A percentile compares a stretch with the other conserved stretches of the same genome.
Conservation (phyloP, 352 stramenopile species). For the Pythium pyrilobum region DNA sequence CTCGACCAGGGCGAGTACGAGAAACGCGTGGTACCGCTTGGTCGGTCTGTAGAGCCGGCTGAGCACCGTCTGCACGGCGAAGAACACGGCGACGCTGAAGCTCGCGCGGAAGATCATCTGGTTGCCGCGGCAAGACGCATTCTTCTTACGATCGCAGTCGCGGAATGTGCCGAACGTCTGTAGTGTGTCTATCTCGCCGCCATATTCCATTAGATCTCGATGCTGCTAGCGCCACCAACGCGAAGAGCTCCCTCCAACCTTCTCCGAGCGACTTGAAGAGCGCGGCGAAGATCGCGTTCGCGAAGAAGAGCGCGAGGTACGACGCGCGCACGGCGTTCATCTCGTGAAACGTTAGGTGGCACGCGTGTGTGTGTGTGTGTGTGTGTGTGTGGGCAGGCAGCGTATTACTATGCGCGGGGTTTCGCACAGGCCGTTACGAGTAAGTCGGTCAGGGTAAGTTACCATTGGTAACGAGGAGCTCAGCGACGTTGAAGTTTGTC, state of each 20-base stretch:
- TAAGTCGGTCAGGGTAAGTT: background rate
- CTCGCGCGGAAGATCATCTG: conserved; percentile 69
- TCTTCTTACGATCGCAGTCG: conserved; percentile 34
- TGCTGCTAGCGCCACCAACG: too few species aligned
- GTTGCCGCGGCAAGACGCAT: conserved; percentile 49
- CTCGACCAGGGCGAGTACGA: conserved; percentile 33
- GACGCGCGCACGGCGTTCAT: conserved; percentile 36
- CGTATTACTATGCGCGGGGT: too few species aligned
- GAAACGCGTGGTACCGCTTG: conserved; percentile 20
- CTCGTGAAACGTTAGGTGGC: background rate
- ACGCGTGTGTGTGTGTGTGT: too few species aligned
- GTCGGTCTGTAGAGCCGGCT: conserved; percentile 35
- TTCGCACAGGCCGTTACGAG: too few species aligned
- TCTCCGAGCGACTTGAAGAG: conserved; percentile 60
- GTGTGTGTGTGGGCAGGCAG: too few species aligned
- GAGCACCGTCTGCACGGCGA: conserved; percentile 40
- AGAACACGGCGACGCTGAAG: conserved; percentile 58
- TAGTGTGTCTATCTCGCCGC: conserved; percentile 15
- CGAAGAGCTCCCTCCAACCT: conserved; percentile 33
- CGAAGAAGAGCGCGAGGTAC: conserved; percentile 71
- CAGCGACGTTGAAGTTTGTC: conserved; percentile 2
- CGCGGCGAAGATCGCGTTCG: conserved; percentile 59
- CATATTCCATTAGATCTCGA: too few species aligned
- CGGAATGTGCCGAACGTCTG: conserved; percentile 58
- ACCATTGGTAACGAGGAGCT: too few species aligned